These are phyloP conservation scores for Cercospora sp. DNA, from an alignment of 2,329 filamentous ascomycete genomes.

Conservation along the genomic window DNA sequence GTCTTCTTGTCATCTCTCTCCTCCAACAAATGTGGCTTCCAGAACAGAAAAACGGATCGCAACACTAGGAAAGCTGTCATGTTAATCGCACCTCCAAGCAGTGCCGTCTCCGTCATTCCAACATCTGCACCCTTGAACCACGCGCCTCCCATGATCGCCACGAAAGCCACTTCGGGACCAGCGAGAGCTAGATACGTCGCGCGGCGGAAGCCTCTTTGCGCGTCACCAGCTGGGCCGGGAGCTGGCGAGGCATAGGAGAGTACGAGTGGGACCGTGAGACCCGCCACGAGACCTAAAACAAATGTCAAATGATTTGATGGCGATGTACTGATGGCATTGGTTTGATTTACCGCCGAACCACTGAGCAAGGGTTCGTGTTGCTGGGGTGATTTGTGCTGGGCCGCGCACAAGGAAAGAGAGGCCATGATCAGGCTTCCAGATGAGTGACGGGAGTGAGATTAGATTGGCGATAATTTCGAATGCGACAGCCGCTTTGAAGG, in stretches of 20 bases:
- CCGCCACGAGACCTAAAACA: background rate
- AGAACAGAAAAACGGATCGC: slow-evolving; percentile 9
- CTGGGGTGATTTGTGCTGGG: slow-evolving; percentile 12
- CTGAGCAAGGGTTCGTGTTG: slow-evolving; percentile 8
- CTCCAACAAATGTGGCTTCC: slow-evolving; percentile 12
- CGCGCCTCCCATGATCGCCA: slow-evolving; percentile 5
- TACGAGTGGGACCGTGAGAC: slow-evolving; percentile 5
- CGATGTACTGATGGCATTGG: background rate
- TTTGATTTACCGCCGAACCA: slow-evolving; percentile 3
- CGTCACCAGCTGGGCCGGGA: slow-evolving; percentile 5
- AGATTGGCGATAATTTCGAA: slow-evolving; percentile 14
- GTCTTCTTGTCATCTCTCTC: slow-evolving; percentile 6
- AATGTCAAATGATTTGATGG: background rate
- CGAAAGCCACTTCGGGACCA: background rate
- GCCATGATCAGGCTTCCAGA: slow-evolving; percentile 16
- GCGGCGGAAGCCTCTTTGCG: slow-evolving; percentile 8
- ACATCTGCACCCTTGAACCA: slow-evolving; percentile 11
- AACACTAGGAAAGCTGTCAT: background rate
- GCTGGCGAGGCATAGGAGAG: slow-evolving; percentile 5
- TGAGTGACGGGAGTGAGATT: slow-evolving; percentile 16
- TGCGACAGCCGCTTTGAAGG: slow-evolving; percentile 18
- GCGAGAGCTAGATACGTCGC: slow-evolving; percentile 9
- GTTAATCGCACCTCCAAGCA: slow-evolving; percentile 9
- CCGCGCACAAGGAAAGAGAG: slow-evolving; percentile 16
- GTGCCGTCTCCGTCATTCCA: slow-evolving; percentile 6